A percentile compares a stretch with the other conserved stretches of the same genome.
Evolutionary conservation across 2,329 filamentous ascomycete species (phyloP).

Genomic region (Trichoderma sp.): DNA sequence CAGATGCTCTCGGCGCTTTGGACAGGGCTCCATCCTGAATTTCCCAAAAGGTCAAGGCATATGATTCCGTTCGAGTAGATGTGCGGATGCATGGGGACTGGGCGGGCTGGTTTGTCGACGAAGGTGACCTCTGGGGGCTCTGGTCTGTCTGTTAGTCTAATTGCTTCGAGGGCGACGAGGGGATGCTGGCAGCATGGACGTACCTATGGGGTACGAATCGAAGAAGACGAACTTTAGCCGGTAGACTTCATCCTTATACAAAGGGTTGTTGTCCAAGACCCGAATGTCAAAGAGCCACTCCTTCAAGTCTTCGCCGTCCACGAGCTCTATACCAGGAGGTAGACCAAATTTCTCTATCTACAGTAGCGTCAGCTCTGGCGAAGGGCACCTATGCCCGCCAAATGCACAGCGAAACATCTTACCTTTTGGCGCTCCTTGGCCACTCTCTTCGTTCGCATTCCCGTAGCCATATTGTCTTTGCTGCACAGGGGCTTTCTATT

Average conservation of each 20-base stretch:
- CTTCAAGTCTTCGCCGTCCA: slow-evolving; percentile 70
- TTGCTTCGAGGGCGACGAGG: neutral
- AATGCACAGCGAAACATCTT: neutral
- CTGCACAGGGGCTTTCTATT: neutral
- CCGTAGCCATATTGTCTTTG: slow-evolving; percentile 30
- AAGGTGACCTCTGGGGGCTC: slow-evolving; percentile 96
- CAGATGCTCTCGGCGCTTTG: slow-evolving; percentile 97
- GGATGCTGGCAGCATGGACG: slow-evolving; percentile 7
- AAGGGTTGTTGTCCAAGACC: slow-evolving; percentile 85
- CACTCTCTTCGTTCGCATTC: slow-evolving; percentile 34
- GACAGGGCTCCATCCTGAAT: slow-evolving; percentile 90
- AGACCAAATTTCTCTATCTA: slow-evolving; percentile 58
- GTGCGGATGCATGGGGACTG: slow-evolving; percentile 93
- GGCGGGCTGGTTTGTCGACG: slow-evolving; percentile 61
- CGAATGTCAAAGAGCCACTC: slow-evolving; percentile 92
- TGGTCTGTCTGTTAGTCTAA: slow-evolving; percentile 17
- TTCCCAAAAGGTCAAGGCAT: slow-evolving; percentile 87
- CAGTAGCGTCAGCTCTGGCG: slow-evolving; percentile 29
- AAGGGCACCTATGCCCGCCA: neutral
- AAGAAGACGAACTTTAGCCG: slow-evolving; percentile 86
- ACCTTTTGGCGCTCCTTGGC: slow-evolving; percentile 38
- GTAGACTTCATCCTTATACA: slow-evolving; percentile 80
- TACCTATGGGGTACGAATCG: slow-evolving; percentile 86
- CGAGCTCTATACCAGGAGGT: slow-evolving; percentile 73
- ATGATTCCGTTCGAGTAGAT: slow-evolving; percentile 99